A percentile compares a stretch with the other conserved stretches of the same genome.
These are phyloP conservation scores for Aspergillus sp. DNA, from an alignment of 2,329 filamentous ascomycete species.

Conservation along the genomic window DNA sequence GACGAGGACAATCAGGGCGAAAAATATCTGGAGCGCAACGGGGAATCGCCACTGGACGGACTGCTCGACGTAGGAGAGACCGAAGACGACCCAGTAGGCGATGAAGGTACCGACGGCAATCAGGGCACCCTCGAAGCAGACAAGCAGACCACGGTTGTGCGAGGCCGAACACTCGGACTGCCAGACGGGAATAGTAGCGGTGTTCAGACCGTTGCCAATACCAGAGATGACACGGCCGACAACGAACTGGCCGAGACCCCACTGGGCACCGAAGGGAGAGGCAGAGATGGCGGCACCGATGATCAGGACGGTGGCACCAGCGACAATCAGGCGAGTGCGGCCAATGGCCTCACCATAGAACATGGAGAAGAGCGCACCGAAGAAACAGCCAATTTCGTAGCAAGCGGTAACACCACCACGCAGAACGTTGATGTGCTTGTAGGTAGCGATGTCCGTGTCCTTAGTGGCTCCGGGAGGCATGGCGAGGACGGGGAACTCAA, in stretches of 20 bases:
- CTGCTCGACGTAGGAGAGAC: conserved; percentile 32
- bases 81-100: conserved; percentile 38
- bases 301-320: conserved; percentile 52
- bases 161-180: conserved; percentile 38
- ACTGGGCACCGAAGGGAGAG: conserved; percentile 21
- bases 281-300: conserved; percentile 33
- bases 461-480: conserved; percentile 1
- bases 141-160: conserved; percentile 35
- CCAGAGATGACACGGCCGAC: conserved; percentile 39
- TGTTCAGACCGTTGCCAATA: conserved; percentile 38
- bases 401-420: conserved; percentile 54
- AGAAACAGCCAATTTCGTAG: conserved; percentile 51
- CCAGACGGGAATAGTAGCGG: conserved; percentile 41
- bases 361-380: conserved; percentile 32
- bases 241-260: conserved; percentile 44
- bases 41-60: conserved; percentile 46
- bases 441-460: conserved; percentile 31
- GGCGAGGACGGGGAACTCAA: conserved; percentile 22
- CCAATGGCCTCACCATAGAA: conserved; percentile 31
- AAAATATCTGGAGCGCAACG: conserved; percentile 49
- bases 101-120: conserved; percentile 35
- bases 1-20: conserved; percentile 29
- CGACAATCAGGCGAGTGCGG: conserved; percentile 48
- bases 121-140: conserved; percentile 35
- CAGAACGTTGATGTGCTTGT: conserved; percentile 40